phyloP scores from a whole-genome alignment of 2,329 filamentous ascomycete species.

The Fusarium torulosum region DNA sequence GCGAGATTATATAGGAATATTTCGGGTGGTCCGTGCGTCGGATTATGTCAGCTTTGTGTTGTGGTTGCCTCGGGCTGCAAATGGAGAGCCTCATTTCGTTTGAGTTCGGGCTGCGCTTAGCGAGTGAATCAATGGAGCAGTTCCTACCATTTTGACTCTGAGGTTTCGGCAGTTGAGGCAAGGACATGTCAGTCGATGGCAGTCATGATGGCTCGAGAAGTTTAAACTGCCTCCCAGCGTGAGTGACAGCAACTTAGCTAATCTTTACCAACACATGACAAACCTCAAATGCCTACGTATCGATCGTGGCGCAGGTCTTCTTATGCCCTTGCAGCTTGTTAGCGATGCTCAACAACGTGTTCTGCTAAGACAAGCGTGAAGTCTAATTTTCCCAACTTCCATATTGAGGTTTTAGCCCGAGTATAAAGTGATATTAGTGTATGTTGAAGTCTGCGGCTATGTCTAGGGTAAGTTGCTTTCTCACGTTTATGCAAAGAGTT shows the following conservation, averaged over 20 bases:
- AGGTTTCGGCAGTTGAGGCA: too few relatives aligned
- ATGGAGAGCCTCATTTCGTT: slow-evolving; percentile 20
- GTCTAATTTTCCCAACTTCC: slow-evolving; percentile 13
- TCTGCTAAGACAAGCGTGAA: slow-evolving; percentile 8
- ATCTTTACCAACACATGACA: slow-evolving; percentile 13
- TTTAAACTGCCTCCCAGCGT: too few relatives aligned
- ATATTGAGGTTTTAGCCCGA: slow-evolving; percentile 10
- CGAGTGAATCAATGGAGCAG: slow-evolving; percentile 6
- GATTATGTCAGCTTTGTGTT: neutral
- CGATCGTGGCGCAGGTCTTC: slow-evolving; percentile 13
- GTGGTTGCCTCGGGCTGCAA: neutral
- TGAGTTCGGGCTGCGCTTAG: slow-evolving; percentile 18
- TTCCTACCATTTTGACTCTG: neutral
- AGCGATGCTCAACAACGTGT: too few relatives aligned
- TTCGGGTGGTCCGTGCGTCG: slow-evolving; percentile 11
- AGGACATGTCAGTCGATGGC: too few relatives aligned
- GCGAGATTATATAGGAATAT: slow-evolving; percentile 49
- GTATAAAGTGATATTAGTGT: neutral
- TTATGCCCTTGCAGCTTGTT: neutral
- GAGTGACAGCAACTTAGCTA: neutral
- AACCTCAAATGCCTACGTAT: neutral
- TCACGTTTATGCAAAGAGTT: too few relatives aligned
- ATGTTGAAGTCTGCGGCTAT: neutral
- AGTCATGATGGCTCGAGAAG: too few relatives aligned
- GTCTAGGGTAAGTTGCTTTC: slow-evolving; percentile 13